Conservation (phyloP, 257 asterid genomes). For the Avicennia marina region DNA sequence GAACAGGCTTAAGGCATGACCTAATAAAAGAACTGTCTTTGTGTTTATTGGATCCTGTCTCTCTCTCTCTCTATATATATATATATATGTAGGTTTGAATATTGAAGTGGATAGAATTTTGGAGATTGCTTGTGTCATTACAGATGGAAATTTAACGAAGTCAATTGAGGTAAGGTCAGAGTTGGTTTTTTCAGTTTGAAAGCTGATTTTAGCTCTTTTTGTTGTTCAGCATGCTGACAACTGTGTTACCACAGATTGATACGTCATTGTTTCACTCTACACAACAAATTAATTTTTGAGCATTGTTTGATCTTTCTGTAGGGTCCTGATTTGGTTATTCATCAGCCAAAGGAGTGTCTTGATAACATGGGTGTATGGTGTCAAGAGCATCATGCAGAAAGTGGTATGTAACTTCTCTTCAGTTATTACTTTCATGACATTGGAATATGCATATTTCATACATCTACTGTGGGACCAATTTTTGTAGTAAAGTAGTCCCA, state of each 20-base stretch:
- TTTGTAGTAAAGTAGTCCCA: too few relatives aligned
- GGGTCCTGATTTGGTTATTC: slow-evolving; percentile 96
- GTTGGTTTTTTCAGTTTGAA: neutral
- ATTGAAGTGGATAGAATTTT: slow-evolving; percentile 74
- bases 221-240: slow-evolving; percentile 14
- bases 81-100: slow-evolving; percentile 73
- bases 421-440: neutral
- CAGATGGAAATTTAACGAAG: slow-evolving; percentile 78
- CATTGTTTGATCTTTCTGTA: slow-evolving; percentile 25
- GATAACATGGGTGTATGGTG: slow-evolving; percentile 98
- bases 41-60: slow-evolving; percentile 3
- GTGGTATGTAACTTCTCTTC: slow-evolving; percentile 51
- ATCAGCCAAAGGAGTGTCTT: slow-evolving; percentile 75
- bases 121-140: slow-evolving; percentile 96
- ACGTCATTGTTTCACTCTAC: slow-evolving; percentile 6
- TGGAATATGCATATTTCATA: too few relatives aligned
- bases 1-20: slow-evolving; percentile 15
- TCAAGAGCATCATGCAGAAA: slow-evolving; percentile 78
- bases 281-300: neutral
- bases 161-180: slow-evolving; percentile 56
- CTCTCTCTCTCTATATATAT: too few relatives aligned
- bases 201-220: slow-evolving; percentile 6
- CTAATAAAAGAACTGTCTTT: neutral
- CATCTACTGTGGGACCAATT: too few relatives aligned
- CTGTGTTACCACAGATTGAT: neutral